Evolutionary conservation across 345 rosid species (phyloP).

Genomic region (Gossypium rotundifolium): DNA sequence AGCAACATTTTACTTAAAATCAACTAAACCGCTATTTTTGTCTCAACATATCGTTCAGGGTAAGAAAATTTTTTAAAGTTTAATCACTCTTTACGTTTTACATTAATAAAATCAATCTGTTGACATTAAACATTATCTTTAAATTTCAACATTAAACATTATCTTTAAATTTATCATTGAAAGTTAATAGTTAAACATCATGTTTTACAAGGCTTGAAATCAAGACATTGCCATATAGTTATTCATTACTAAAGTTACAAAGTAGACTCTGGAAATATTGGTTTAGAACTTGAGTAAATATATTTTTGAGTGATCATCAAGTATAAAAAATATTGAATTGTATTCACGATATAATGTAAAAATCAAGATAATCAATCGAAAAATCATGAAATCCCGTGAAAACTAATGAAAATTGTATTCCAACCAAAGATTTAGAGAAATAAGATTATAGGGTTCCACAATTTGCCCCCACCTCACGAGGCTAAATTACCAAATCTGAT

Average conservation of each 20-base stretch:
- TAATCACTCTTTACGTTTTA: neutral
- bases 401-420: slow-evolving; percentile 13
- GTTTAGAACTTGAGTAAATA: too few species aligned
- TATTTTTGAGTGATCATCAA: too few species aligned
- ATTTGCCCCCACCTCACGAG: neutral
- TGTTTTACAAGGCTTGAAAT: too few species aligned
- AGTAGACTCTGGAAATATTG: too few species aligned
- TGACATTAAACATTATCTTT: too few species aligned
- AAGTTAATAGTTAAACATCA: too few species aligned
- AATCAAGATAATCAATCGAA: too few species aligned
- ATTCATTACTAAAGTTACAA: too few species aligned
- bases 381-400: neutral
- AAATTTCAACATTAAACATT: too few species aligned
- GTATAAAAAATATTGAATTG: neutral
- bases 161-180: too few species aligned
- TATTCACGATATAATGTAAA: neutral
- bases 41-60: neutral
- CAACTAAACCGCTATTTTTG: neutral
- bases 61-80: neutral
- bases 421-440: slow-evolving; percentile 1
- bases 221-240: too few species aligned
- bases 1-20: neutral
- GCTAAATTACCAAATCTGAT: neutral
- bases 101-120: too few species aligned
- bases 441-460: neutral